Base-by-base conservation (phyloP, 2,329 filamentous ascomycete genomes). In the Nigrospora osmanthi region DNA sequence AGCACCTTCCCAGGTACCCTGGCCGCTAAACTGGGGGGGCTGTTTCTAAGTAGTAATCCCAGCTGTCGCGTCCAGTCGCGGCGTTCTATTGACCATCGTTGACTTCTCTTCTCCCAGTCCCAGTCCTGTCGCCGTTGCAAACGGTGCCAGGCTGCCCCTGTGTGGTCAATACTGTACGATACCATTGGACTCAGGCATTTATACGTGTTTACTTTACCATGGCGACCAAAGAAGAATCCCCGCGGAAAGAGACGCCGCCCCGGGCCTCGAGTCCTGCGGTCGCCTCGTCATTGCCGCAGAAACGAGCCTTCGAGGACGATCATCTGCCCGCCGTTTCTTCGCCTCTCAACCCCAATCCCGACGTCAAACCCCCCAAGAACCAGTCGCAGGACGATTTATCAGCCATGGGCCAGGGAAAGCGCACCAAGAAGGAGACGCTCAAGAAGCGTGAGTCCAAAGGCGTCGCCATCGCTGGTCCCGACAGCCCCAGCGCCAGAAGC, bases 321-420 rank as follows among this genome's bases (percentile, higher is more conserved):
- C 81, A 89, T 62, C 75, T 75, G 49, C 85, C 86, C 5, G 74
- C 81, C 12, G 73, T 89, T 2, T 80, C 85, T 3, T 90, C 86
- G 11, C 85, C 85, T 28, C 75, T 90, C 49, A 89, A 89, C 54
- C 81, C 82, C 39, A 80, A 84, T 38, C 72, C 74, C 50, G 77
- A 70, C 48, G 11, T 59, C 51, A 58, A 60, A 48, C 54, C 60
- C 11, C 58, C 58, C 36, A 69, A 67, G 44, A 55, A 63, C 3
- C 63, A 64, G 17, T 56, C 61, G 13, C 59, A 57, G 30, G 42
- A 38, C 28, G 35, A 44, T 16, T 14, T 38, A 34, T 19, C 35
- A n/a, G 49, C 58, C 15, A 62, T 66, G 54, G 57, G 62, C 12
- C 72, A 76, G 33, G 75, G 79, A 52, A 73, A 70, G 51, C 67